Percentiles rank a stretch among this genome's conserved stretches.
Conservation (phyloP, 305 asterid species). For the Solanum hybrid region DNA sequence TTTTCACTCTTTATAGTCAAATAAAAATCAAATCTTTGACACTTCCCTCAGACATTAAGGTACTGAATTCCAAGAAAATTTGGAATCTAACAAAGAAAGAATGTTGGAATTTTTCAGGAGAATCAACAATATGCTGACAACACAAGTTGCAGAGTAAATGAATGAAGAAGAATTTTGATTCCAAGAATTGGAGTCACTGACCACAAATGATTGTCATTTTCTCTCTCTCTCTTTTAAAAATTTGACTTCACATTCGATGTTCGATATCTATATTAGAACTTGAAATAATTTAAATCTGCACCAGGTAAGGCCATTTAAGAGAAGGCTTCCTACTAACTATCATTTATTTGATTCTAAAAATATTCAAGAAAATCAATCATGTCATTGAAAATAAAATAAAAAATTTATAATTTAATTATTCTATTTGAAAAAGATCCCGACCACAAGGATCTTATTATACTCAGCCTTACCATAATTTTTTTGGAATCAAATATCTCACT, state of each 20-base stretch:
- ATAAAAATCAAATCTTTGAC: not conserved
- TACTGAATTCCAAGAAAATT: not conserved
- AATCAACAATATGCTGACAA: constrained; percentile 1
- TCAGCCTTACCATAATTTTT: not conserved
- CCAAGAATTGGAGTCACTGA: not conserved
- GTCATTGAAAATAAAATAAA: no score
- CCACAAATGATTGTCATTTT: not conserved
- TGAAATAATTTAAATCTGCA: not conserved
- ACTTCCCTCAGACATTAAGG: not conserved
- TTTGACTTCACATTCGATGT: not conserved
- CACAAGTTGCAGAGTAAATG: not conserved
- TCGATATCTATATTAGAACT: not conserved
- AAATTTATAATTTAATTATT: no score
- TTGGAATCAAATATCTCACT: not conserved
- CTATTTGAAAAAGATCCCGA: fast-evolving
- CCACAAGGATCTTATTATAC: not conserved
- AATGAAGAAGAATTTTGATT: not conserved
- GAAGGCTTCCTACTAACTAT: not conserved
- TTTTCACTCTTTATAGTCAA: not conserved
- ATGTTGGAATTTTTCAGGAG: not conserved
- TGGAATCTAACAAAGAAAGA: not conserved
- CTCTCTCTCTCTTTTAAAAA: no score
- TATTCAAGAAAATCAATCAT: no score
- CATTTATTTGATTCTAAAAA: no score
- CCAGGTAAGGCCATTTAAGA: not conserved